Percentiles rank a stretch among this genome's conserved stretches.
Conservation (phyloP, 306 rosid genomes). For the Rosa persica region DNA sequence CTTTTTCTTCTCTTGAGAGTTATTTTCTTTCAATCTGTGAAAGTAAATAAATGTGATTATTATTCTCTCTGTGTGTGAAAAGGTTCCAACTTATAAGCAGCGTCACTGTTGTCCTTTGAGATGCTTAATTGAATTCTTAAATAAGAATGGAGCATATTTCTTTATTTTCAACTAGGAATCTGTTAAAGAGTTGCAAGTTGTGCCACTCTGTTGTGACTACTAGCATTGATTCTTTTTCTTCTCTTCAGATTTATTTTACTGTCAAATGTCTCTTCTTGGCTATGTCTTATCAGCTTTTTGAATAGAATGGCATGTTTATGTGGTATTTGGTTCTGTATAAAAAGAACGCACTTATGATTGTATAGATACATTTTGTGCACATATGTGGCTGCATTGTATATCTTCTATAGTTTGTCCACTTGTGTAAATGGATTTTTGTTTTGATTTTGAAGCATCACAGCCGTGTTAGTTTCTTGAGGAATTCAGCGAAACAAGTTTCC, state of each 20-base stretch:
- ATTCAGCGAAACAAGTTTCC: slow-evolving; percentile 43
- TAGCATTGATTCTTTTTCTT: not conserved
- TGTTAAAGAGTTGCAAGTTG: not conserved
- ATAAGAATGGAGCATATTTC: not conserved
- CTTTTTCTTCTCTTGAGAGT: not conserved
- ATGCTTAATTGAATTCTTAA: not conserved
- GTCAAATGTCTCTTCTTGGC: not conserved
- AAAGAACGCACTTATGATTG: not conserved
- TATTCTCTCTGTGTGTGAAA: not conserved
- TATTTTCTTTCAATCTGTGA: not conserved
- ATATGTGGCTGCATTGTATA: not conserved
- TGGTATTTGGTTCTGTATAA: not conserved
- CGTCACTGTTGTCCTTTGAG: not conserved
- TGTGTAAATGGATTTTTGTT: not conserved
- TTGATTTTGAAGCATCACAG: slow-evolving; percentile 48
- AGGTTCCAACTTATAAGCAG: not conserved
- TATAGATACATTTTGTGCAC: not conserved
- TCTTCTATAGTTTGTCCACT: not conserved
- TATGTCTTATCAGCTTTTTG: not conserved
- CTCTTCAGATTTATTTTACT: not conserved
- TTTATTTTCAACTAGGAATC: not conserved
- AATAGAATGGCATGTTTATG: not conserved
- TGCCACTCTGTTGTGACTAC: not conserved
- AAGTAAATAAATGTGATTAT: not conserved
- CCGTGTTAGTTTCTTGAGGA: slow-evolving; percentile 40